A percentile compares a stretch with the other conserved stretches of the same genome.
These are phyloP conservation scores for Pugionium cornutum DNA, from an alignment of 345 rosid species.

Conservation along the genomic window DNA sequence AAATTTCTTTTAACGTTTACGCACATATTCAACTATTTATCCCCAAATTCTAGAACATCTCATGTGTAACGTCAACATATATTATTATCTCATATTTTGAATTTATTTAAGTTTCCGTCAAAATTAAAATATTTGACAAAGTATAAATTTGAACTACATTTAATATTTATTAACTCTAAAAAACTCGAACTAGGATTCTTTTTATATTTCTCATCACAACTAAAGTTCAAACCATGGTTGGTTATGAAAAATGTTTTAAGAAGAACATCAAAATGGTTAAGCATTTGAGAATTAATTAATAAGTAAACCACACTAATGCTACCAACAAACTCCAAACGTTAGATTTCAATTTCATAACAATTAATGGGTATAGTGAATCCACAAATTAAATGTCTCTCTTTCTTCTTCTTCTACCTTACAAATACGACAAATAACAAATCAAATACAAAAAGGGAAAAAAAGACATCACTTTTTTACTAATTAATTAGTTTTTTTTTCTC, in stretches of 20 bases:
- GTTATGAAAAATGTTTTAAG: no score
- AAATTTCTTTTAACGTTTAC: no score
- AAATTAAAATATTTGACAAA: no score
- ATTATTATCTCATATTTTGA: no score
- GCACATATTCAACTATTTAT: no score
- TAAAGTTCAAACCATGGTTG: not conserved
- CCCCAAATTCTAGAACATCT: no score
- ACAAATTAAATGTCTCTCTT: conserved; percentile 31
- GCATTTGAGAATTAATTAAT: not conserved
- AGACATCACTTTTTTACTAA: conserved; percentile 28
- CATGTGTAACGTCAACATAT: no score
- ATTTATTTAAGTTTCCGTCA: not conserved
- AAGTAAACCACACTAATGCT: conserved; percentile 32
- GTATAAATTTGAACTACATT: not conserved
- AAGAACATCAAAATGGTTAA: not conserved
- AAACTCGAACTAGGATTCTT: not conserved
- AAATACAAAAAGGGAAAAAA: conserved; percentile 22
- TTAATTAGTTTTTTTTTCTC: conserved; percentile 35
- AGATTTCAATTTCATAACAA: conserved; percentile 17
- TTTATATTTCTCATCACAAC: not conserved
- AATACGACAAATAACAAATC: conserved; percentile 36
- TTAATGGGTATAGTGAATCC: conserved; percentile 25
- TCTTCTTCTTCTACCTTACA: conserved; percentile 29
- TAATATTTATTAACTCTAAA: not conserved
- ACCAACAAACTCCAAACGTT: conserved; percentile 38